A percentile compares a stretch with the other conserved stretches of the same genome.
These are phyloP conservation scores for Akanthomyces dipterigenus DNA, from an alignment of 2,329 filamentous ascomycete species.

Conservation along the genomic window DNA sequence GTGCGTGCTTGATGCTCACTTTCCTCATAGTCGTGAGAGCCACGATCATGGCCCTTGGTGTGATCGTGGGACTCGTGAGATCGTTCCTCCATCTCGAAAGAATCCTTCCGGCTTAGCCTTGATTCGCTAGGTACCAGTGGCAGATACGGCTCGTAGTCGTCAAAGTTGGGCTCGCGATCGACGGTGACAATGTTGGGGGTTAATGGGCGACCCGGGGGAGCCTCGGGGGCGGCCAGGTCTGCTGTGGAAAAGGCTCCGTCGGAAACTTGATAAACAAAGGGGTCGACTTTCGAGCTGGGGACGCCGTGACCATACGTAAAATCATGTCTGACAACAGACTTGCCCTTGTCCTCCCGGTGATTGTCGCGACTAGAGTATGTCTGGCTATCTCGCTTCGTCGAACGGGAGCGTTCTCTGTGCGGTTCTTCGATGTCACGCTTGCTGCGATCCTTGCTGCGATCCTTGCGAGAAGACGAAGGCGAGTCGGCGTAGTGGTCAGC, in stretches of 20 bases:
- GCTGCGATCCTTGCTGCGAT: slow-evolving; percentile 24
- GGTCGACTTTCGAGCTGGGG: slow-evolving; percentile 37
- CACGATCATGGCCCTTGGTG: slow-evolving; percentile 18
- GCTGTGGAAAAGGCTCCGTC: slow-evolving; percentile 46
- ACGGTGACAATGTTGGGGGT: slow-evolving; percentile 48
- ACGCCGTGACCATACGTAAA: slow-evolving; percentile 17
- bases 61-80: slow-evolving; percentile 18
- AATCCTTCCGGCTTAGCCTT: slow-evolving; percentile 43
- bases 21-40: slow-evolving; percentile 25
- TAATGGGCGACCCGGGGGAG: slow-evolving; percentile 35
- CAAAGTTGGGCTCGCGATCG: slow-evolving; percentile 46
- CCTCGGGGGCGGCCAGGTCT: slow-evolving; percentile 28
- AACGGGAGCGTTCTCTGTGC: slow-evolving; percentile 19
- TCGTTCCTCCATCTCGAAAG: slow-evolving; percentile 36
- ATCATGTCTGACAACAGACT: slow-evolving; percentile 15
- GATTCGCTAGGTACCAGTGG: slow-evolving; percentile 21
- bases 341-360: slow-evolving; percentile 22
- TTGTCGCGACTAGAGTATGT: slow-evolving; percentile 21
- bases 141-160: slow-evolving; percentile 27
- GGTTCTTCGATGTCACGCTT: slow-evolving; percentile 24
- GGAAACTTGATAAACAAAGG: slow-evolving; percentile 52
- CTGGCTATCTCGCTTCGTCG: slow-evolving; percentile 19
- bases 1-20: slow-evolving; percentile 38
- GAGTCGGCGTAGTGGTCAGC: slow-evolving; percentile 19
- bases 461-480: slow-evolving; percentile 18